These are phyloP conservation scores for Tylopilus balloui DNA, from an alignment of 768 basidiomycete species.

Conservation along the genomic window DNA sequence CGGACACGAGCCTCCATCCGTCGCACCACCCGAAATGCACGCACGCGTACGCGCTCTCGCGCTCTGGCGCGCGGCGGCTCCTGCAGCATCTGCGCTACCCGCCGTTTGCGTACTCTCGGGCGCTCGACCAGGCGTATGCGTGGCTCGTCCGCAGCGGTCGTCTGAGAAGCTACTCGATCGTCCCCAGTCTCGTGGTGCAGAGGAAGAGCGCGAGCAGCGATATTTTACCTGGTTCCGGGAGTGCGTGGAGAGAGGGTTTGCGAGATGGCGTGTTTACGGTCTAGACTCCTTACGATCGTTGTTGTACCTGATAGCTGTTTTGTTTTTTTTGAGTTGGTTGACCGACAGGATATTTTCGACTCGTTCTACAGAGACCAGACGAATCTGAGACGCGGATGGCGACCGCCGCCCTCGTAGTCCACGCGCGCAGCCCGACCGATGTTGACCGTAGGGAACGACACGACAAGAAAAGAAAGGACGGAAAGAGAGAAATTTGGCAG, in stretches of 20 bases:
- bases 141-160: constrained; percentile 59
- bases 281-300: not conserved
- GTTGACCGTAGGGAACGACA: too few relatives aligned
- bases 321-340: too few relatives aligned
- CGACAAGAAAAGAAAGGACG: too few relatives aligned
- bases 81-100: constrained; percentile 55
- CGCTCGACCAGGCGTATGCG: constrained; percentile 67
- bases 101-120: constrained; percentile 72
- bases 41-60: constrained; percentile 67
- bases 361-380: too few relatives aligned
- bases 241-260: constrained; percentile 52
- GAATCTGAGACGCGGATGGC: too few relatives aligned
- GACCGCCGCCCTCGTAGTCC: too few relatives aligned
- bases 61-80: constrained; percentile 54
- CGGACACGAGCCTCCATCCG: constrained; percentile 42
- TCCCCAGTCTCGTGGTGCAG: constrained; percentile 66
- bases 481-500: too few relatives aligned
- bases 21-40: constrained; percentile 65
- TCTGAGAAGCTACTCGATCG: constrained; percentile 57
- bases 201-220: constrained; percentile 57
- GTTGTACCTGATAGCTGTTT: too few relatives aligned
- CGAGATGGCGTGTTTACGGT: constrained; percentile 42
- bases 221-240: constrained; percentile 46
- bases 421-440: too few relatives aligned
- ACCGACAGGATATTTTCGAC: too few relatives aligned